Evolutionary conservation across 305 asterid genomes (phyloP), one percentile per base, ranked within the genome.

Genomic region (Vinca major): DNA sequence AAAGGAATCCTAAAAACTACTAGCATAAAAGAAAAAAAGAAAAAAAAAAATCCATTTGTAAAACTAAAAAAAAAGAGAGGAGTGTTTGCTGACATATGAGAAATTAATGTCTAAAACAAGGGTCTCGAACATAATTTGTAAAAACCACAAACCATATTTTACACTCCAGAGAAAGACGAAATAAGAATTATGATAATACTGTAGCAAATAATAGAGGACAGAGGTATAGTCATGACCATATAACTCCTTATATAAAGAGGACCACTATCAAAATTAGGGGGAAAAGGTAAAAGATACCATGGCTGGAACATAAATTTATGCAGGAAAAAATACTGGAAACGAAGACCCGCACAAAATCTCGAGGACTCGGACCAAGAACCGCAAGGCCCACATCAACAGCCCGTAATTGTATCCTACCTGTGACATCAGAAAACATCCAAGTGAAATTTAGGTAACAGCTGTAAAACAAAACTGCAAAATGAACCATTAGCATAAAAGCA

Each of bases 361-460:
- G 7, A 39, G 39, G 3, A 7, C 65, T 37, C 26, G 16, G 65
- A 39, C 8, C 2, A 26, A 39, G 10, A n/a, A 37, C 62, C 62
- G 26, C 11, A 26, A 3, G 65, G 6, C 26, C 43, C 16, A 2
- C 65, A n/a, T 39, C 20, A 39, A 61, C 19, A 37, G 21, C 21
- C 19, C 48, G 39, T 10, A 61, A 61, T 37, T 61, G 48, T 13
- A 4, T 58, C 45, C 39, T 21, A 37, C 65, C 65, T 61, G 65
- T 37, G 48, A 61, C 37, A 61, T 61, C 12, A 61, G 47, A 61
- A 39, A 37, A 61, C 17, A 16, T 61, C 48, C 21, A 61, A 36
- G 48, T 4, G 47, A 65, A 21, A 11, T 2, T 17, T 65, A 72
- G 13, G 53, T 19, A 73, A 69, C 20, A 41, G 40, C 45, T 45